Evolutionary conservation across 2,329 filamentous ascomycete species (phyloP).

Genomic region (Pseudocercospora crystallina): DNA sequence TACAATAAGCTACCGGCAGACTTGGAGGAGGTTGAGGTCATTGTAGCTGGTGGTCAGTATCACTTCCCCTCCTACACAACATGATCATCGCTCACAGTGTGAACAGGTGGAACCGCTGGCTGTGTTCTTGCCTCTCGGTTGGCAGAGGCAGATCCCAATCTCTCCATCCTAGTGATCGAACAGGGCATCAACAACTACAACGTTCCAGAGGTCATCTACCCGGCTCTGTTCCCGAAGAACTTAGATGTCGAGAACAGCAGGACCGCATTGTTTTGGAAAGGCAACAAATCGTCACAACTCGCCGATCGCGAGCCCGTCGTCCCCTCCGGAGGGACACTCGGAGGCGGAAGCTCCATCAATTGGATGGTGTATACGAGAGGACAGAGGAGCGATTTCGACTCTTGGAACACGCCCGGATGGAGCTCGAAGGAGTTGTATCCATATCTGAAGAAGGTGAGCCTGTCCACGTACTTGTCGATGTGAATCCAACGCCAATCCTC

Average conservation of each 20-base stretch:
- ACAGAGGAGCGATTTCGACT: constrained; percentile 51
- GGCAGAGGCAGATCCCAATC: constrained; percentile 51
- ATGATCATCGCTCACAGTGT: background rate
- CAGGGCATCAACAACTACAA: constrained; percentile 55
- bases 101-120: constrained; percentile 48
- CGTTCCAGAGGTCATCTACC: constrained; percentile 50
- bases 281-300: constrained; percentile 46
- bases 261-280: constrained; percentile 54
- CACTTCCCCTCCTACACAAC: background rate
- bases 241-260: constrained; percentile 48
- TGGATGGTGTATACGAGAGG: constrained; percentile 46
- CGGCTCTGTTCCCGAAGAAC: constrained; percentile 51
- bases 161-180: constrained; percentile 56
- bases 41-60: constrained; percentile 49
- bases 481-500: background rate
- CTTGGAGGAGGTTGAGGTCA: constrained; percentile 51
- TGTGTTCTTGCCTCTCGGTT: constrained; percentile 54
- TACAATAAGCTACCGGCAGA: constrained; percentile 39
- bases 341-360: constrained; percentile 53
- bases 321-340: constrained; percentile 53
- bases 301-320: constrained; percentile 47
- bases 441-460: constrained; percentile 51
- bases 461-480: background rate
- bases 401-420: constrained; percentile 56
- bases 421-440: constrained; percentile 52